phyloP scores from a whole-genome alignment of 2,329 filamentous ascomycete genomes.

The Elsinoe perseae region DNA sequence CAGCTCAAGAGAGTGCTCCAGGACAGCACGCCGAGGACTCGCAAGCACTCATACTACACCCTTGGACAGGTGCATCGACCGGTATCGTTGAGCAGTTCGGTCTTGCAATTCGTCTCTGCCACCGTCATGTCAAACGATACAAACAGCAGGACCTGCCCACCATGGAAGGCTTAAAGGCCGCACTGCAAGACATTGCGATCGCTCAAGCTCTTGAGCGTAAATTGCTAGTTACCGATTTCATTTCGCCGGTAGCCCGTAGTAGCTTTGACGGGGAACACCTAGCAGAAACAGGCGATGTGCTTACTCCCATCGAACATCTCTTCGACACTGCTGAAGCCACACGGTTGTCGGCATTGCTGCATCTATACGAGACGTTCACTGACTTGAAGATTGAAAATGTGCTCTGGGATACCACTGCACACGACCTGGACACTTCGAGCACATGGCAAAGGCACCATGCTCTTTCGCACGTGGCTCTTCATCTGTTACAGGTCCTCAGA shows the following conservation, averaged over 20 bases:
- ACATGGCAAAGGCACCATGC: neutral
- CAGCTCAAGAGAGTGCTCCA: neutral
- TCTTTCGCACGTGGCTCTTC: neutral
- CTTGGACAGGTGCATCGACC: constrained; percentile 17
- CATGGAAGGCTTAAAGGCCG: constrained; percentile 13
- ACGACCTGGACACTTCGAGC: neutral
- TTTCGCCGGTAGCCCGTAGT: neutral
- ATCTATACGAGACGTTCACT: constrained; percentile 17
- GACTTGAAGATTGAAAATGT: constrained; percentile 5
- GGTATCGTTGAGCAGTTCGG: constrained; percentile 17
- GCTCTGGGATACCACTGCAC: no score
- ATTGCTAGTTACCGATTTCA: constrained; percentile 14
- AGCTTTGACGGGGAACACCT: neutral
- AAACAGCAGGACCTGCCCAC: neutral
- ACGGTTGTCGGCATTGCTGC: constrained; percentile 16
- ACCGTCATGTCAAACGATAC: constrained; percentile 12
- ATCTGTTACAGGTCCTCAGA: neutral
- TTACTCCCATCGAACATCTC: constrained; percentile 17
- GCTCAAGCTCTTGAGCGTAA: constrained; percentile 16
- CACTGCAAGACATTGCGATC: constrained; percentile 17
- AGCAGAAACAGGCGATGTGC: constrained; percentile 15
- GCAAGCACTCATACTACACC: constrained; percentile 8
- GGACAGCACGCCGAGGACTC: neutral
- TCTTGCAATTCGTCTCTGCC: constrained; percentile 16
- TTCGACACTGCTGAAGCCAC: constrained; percentile 18